Conservation (phyloP, 768 basidiomycete species). For the Rhizopogon vinicolor region DNA sequence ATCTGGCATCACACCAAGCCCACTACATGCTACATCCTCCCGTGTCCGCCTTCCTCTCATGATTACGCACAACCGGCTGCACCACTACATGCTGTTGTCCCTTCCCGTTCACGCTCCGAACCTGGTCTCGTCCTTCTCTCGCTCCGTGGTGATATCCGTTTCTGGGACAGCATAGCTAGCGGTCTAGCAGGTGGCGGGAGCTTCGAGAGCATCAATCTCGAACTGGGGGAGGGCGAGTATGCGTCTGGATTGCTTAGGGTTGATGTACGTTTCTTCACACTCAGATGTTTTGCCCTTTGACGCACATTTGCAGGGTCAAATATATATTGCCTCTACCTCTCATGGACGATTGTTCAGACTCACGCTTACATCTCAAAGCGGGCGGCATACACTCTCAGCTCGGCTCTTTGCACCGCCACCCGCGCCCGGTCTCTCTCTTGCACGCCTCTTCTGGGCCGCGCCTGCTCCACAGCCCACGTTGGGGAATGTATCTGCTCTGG, state of each 20-base stretch:
- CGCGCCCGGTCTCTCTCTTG: constrained; percentile 37
- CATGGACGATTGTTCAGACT: constrained; percentile 63
- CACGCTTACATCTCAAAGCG: constrained; percentile 59
- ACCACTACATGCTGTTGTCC: constrained; percentile 52
- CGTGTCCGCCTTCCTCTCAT: constrained; percentile 51
- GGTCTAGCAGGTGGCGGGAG: constrained; percentile 78
- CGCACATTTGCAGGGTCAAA: constrained; percentile 43
- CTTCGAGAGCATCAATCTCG: constrained; percentile 42
- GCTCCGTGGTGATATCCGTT: constrained; percentile 64
- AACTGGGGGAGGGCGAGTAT: constrained; percentile 45
- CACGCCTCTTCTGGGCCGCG: constrained; percentile 40
- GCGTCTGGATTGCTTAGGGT: constrained; percentile 64
- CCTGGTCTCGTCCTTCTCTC: constrained; percentile 84
- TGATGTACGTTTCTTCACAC: constrained; percentile 42
- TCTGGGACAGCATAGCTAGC: constrained; percentile 86
- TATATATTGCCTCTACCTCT: constrained; percentile 67
- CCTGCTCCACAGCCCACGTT: constrained; percentile 38
- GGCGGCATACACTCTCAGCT: constrained; percentile 56
- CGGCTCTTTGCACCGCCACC: constrained; percentile 57
- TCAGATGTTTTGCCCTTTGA: constrained; percentile 5
- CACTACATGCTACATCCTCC: constrained; percentile 78
- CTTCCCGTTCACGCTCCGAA: constrained; percentile 55
- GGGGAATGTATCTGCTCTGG: constrained; percentile 64
- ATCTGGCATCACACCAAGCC: constrained; percentile 82
- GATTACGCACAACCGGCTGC: constrained; percentile 40